A percentile compares a stretch with the other conserved stretches of the same genome.
Conservation (phyloP, 1,284 basidiomycete genomes). For the Cryptococcus amylolentus region DNA sequence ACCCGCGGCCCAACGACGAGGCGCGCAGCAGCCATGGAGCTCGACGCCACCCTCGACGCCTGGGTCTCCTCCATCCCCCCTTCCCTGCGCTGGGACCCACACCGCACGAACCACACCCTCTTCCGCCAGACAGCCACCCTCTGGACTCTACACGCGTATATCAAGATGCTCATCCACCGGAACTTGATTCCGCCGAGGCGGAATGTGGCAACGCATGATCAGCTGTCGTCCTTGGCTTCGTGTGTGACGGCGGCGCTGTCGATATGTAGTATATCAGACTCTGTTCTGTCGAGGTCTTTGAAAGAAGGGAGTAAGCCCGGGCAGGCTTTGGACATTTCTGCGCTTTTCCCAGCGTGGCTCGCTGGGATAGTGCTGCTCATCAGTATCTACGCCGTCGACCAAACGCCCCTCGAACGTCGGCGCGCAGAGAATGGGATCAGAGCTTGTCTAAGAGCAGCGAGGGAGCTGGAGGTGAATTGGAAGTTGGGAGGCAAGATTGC, state of each 20-base stretch:
- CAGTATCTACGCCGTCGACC: slow-evolving; percentile 68
- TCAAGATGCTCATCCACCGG: slow-evolving; percentile 68
- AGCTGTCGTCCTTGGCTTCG: slow-evolving; percentile 67
- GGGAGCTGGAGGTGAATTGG: slow-evolving; percentile 56
- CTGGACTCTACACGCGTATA: slow-evolving; percentile 65
- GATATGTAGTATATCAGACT: slow-evolving; percentile 66
- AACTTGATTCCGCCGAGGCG: slow-evolving; percentile 66
- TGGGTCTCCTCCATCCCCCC: slow-evolving; percentile 72
- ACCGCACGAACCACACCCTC: slow-evolving; percentile 58
- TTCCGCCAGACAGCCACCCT: slow-evolving; percentile 68
- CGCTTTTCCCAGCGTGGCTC: slow-evolving; percentile 56
- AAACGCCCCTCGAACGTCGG: slow-evolving; percentile 58
- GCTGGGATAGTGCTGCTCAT: slow-evolving; percentile 66
- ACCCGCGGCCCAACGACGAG: slow-evolving; percentile 59
- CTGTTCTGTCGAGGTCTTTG: slow-evolving; percentile 15
- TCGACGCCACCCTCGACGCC: slow-evolving; percentile 65
- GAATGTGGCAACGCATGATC: slow-evolving; percentile 33
- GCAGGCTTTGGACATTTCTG: slow-evolving; percentile 40
- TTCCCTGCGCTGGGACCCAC: slow-evolving; percentile 70
- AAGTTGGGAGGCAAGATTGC: slow-evolving; percentile 45
- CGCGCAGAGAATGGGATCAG: slow-evolving; percentile 67
- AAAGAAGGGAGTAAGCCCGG: slow-evolving; percentile 46
- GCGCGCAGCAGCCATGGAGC: slow-evolving; percentile 61
- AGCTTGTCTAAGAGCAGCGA: slow-evolving; percentile 63
- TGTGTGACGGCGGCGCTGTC: slow-evolving; percentile 80